phyloP scores from a whole-genome alignment of 2,329 filamentous ascomycete genomes.

The Leptographium galeiforme region DNA sequence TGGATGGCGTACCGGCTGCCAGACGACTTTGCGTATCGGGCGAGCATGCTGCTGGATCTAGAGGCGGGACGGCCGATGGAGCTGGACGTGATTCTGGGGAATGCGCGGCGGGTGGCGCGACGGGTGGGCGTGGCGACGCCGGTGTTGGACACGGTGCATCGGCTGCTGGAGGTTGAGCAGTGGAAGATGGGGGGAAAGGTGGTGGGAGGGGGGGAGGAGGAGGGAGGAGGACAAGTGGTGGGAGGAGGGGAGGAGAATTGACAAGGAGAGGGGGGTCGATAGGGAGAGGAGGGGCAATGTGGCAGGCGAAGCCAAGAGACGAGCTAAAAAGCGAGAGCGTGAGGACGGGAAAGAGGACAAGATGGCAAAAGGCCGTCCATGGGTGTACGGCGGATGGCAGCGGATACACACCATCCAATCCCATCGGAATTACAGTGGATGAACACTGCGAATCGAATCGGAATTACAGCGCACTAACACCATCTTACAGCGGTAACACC shows the following conservation, averaged over 20 bases:
- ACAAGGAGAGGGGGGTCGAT: too few species aligned
- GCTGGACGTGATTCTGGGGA: conserved; percentile 22
- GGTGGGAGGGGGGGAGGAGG: neutral
- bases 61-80: conserved; percentile 16
- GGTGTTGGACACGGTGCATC: conserved; percentile 4
- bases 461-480: too few species aligned
- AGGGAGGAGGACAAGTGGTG: neutral
- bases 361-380: too few species aligned
- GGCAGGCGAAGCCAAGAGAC: too few species aligned
- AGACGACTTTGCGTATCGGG: conserved; percentile 15
- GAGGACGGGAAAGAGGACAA: too few species aligned
- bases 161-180: conserved; percentile 8
- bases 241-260: neutral
- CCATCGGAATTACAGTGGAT: too few species aligned
- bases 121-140: conserved; percentile 6
- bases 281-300: too few species aligned
- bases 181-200: conserved; percentile 6
- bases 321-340: too few species aligned
- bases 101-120: conserved; percentile 15
- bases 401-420: too few species aligned
- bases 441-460: too few species aligned
- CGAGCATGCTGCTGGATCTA: conserved; percentile 20
- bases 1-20: conserved; percentile 18
- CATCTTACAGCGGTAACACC: neutral
- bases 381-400: too few species aligned